Evolutionary conservation across 192 early-diverging fungal genomes (phyloP).

Genomic region (Diversispora eburnea): DNA sequence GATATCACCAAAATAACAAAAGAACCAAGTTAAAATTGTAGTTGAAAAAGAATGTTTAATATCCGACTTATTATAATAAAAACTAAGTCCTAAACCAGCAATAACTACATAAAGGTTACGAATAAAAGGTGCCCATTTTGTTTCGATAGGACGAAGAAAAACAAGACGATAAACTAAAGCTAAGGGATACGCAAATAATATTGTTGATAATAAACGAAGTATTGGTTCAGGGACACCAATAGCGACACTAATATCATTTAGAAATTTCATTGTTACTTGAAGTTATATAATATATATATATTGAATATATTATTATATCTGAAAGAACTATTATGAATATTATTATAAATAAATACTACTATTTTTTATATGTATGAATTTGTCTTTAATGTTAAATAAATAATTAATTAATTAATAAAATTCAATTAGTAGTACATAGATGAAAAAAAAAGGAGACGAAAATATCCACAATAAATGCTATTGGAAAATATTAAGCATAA

Average conservation of each 20-base stretch:
- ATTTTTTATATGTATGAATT: no score
- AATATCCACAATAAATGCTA: no score
- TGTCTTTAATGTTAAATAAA: no score
- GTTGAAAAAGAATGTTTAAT: constrained; percentile 53
- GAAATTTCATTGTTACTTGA: no score
- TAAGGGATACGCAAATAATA: constrained; percentile 46
- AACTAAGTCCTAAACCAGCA: constrained; percentile 44
- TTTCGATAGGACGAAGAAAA: constrained; percentile 39
- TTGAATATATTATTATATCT: no score
- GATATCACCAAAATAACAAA: constrained; percentile 34
- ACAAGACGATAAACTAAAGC: constrained; percentile 44
- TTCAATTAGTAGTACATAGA: no score
- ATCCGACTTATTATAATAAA: constrained; percentile 46
- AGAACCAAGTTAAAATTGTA: constrained; percentile 40
- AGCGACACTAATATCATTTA: constrained; percentile 19
- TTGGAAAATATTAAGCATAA: no score
- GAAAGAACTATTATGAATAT: no score
- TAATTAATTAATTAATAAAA: no score
- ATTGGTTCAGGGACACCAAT: constrained; percentile 53
- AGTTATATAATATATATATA: no score
- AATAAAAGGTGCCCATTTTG: constrained; percentile 37
- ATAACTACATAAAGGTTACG: constrained; percentile 47
- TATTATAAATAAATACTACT: no score
- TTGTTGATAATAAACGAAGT: constrained; percentile 45
- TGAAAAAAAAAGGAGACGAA: no score